Evolutionary conservation across 768 basidiomycete species (phyloP).

Genomic region (Phylloporus arenicola): DNA sequence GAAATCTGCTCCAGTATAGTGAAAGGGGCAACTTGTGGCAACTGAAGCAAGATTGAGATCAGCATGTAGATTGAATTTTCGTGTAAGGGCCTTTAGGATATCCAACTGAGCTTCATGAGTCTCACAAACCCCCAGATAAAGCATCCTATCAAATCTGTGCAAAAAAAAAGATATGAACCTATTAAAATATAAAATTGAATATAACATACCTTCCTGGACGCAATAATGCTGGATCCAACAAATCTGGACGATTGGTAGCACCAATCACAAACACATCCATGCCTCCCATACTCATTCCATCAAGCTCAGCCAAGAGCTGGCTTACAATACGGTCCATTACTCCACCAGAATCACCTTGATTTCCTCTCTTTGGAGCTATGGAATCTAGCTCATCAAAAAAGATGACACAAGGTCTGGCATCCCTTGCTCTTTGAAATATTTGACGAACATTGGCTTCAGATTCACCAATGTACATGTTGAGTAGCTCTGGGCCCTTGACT

Average conservation of each 20-base stretch:
- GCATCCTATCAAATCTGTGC: constrained; percentile 87
- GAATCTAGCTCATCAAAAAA: constrained; percentile 97
- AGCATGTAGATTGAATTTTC: constrained; percentile 83
- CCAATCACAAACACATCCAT: constrained; percentile 90
- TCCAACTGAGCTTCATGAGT: constrained; percentile 80
- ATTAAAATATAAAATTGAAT: neutral
- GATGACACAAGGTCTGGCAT: constrained; percentile 90
- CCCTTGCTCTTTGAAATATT: constrained; percentile 85
- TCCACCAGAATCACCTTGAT: constrained; percentile 93
- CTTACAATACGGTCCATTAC: constrained; percentile 98
- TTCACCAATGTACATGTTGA: constrained; percentile 99
- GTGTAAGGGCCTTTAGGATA: constrained; percentile 84
- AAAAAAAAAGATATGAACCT: neutral
- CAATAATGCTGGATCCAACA: constrained; percentile 84
- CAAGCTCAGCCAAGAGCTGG: constrained; percentile 88
- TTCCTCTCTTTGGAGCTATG: constrained; percentile 90
- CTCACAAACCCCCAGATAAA: constrained; percentile 90
- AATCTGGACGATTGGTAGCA: constrained; percentile 90
- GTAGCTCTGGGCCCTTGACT: constrained; percentile 92
- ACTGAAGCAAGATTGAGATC: constrained; percentile 56
- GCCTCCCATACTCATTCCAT: constrained; percentile 73
- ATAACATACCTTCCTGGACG: constrained; percentile 73
- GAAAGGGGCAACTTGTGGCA: constrained; percentile 78
- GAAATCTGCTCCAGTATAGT: constrained; percentile 96
- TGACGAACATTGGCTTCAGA: constrained; percentile 95